Conservation (phyloP, 345 rosid genomes). For the Populus alba region DNA sequence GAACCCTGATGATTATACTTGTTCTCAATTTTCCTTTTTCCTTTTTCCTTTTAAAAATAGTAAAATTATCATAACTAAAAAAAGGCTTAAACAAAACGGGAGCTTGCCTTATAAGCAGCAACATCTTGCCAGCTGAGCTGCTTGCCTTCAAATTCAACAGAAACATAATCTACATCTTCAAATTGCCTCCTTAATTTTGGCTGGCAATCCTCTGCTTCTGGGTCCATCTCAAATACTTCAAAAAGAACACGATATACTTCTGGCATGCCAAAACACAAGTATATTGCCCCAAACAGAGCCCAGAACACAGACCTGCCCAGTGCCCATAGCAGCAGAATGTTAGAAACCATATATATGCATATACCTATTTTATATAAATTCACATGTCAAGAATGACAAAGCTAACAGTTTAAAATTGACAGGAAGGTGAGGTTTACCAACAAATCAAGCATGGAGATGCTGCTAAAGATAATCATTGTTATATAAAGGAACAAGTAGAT, state of each 20-base stretch:
- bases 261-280: slow-evolving; percentile 91
- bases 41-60: neutral
- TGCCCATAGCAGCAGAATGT: neutral
- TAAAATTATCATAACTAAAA: neutral
- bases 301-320: slow-evolving; percentile 76
- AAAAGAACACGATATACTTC: slow-evolving; percentile 92
- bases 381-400: neutral
- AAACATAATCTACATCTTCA: slow-evolving; percentile 91
- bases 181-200: slow-evolving; percentile 91
- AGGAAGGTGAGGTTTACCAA: neutral
- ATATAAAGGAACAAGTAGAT: no score
- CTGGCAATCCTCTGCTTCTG: slow-evolving; percentile 86
- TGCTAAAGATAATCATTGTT: neutral
- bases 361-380: neutral
- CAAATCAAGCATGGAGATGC: slow-evolving; percentile 2
- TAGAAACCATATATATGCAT: neutral
- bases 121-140: slow-evolving; percentile 88
- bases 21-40: slow-evolving; percentile 1
- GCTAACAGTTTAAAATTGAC: neutral
- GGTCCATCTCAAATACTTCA: slow-evolving; percentile 98
- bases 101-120: slow-evolving; percentile 74
- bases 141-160: slow-evolving; percentile 82
- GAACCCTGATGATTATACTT: neutral
- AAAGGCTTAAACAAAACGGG: neutral
- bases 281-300: slow-evolving; percentile 95